These are phyloP conservation scores for Daldinia grandis DNA, from an alignment of 495 filamentous ascomycete species.

Conservation along the genomic window DNA sequence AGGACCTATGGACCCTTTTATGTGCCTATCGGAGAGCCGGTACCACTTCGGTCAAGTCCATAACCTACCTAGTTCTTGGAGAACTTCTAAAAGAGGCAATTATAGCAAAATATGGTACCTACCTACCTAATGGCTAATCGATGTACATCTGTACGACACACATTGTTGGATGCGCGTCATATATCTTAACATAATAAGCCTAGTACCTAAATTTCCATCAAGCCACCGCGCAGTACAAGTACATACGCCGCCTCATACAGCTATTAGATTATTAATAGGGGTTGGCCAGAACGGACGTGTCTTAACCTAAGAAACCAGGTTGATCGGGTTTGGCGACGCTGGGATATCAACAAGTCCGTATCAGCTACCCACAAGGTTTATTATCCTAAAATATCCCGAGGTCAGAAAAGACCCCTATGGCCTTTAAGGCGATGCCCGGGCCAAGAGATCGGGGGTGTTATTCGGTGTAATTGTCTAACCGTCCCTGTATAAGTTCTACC, in stretches of 20 bases:
- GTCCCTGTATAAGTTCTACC: neutral
- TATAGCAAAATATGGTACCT: neutral
- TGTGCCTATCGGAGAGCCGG: slow-evolving; percentile 7
- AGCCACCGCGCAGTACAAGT: neutral
- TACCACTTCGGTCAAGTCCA: slow-evolving; percentile 14
- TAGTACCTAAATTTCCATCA: neutral
- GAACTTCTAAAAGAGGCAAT: slow-evolving; percentile 18
- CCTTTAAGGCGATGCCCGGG: neutral
- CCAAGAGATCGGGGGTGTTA: neutral
- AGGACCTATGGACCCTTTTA: slow-evolving; percentile 13
- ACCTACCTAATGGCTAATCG: no score
- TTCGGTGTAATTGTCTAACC: neutral
- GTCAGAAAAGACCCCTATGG: neutral
- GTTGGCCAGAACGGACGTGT: neutral
- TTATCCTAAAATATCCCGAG: neutral
- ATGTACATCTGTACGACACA: no score
- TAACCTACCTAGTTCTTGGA: slow-evolving; percentile 8
- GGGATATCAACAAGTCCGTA: neutral
- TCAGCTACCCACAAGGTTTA: neutral
- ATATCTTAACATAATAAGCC: no score
- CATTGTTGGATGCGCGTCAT: no score
- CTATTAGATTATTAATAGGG: neutral
- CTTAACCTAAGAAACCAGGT: neutral
- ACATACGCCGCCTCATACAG: neutral
- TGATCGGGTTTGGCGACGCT: neutral